These are phyloP conservation scores for Phialophora tarda DNA, from an alignment of 2,329 filamentous ascomycete genomes.

Conservation along the genomic window DNA sequence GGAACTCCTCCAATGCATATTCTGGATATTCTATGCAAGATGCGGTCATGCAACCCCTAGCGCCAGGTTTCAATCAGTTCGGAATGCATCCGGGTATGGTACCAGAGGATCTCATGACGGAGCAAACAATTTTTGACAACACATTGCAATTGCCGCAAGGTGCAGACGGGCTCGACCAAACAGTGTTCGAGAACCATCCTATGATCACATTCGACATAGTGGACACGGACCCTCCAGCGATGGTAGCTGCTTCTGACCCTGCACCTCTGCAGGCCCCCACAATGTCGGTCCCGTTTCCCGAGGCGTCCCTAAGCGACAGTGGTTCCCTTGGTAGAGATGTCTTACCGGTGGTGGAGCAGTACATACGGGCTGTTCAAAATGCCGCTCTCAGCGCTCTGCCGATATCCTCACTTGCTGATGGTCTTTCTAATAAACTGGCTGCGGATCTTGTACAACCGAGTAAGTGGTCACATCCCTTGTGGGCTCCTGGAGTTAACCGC, in stretches of 20 bases:
- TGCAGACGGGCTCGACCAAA: conserved; percentile 7
- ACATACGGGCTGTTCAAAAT: conserved; percentile 24
- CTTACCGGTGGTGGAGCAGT: conserved; percentile 29
- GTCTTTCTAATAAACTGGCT: conserved; percentile 10
- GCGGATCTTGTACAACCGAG: conserved; percentile 27
- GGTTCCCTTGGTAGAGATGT: conserved; percentile 32
- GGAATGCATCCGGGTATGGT: conserved; percentile 15
- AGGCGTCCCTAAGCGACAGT: background rate
- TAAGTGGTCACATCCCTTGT: conserved; percentile 7
- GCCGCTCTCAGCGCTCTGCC: conserved; percentile 13
- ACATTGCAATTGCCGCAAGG: conserved; percentile 11
- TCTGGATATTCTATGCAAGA: conserved; percentile 20
- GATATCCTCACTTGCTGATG: conserved; percentile 12
- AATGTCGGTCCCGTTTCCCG: conserved; percentile 13
- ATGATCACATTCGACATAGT: conserved; percentile 27
- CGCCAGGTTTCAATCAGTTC: conserved; percentile 21
- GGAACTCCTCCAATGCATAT: conserved; percentile 8
- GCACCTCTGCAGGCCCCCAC: background rate
- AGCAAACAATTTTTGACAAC: conserved; percentile 20
- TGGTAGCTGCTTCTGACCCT: conserved; percentile 2
- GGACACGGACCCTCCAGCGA: conserved; percentile 21
- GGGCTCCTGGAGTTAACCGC: conserved; percentile 3
- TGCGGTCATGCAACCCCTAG: conserved; percentile 7
- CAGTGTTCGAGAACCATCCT: conserved; percentile 16
- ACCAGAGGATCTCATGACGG: conserved; percentile 20